Evolutionary conservation across 1,139 yeast genomes (phyloP), one percentile per base, ranked within the genome.

Genomic region (Sugiyamaella sp.): DNA sequence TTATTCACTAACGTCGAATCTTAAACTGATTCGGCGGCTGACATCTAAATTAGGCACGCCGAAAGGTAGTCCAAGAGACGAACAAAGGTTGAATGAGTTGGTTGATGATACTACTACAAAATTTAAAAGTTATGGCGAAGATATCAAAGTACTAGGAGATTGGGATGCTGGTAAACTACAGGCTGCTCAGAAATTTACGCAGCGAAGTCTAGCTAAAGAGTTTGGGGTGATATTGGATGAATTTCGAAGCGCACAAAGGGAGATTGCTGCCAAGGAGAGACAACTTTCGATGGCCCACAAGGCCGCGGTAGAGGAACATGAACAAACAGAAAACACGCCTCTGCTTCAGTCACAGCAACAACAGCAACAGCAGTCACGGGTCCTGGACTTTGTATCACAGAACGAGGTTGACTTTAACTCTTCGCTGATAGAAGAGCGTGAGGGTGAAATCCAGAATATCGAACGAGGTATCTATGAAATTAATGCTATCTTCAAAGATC

Each of bases 391-490:
- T 22, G 71, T 79, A 4, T 76, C 80, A 40, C 77, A 84, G 57
- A 80, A 87, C 8, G 95, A 88, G 49, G 72, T 88, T n/a, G 89
- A 85, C 62, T 84, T 86, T 60, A 96, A 89, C 63, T 64, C 80
- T 2, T 71, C 83, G 9, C 71, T 90, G 5, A 82, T 90, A 1
- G 81, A 84, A 56, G 93, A 89, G 64, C 73, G 96, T 54, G 85
- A 86, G 57, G 72, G 80, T 21, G 95, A 89, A 57, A 86, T 90
- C 25, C 77, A 78, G 35, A 84, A 80, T 58, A 86, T 90, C 5
- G 82, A 86, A 42, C 81, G 82, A 49, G 95, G 96, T 0, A 88
- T 90, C 5, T 78, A 78, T 56, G 97, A 90, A 63, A 89, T 90
- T 46, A 89, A 90, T 66, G 78, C 90, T 5, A 89, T 90, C 1